Evolutionary conservation across 768 basidiomycete genomes (phyloP).

Genomic region (Pleurotus giganteus): DNA sequence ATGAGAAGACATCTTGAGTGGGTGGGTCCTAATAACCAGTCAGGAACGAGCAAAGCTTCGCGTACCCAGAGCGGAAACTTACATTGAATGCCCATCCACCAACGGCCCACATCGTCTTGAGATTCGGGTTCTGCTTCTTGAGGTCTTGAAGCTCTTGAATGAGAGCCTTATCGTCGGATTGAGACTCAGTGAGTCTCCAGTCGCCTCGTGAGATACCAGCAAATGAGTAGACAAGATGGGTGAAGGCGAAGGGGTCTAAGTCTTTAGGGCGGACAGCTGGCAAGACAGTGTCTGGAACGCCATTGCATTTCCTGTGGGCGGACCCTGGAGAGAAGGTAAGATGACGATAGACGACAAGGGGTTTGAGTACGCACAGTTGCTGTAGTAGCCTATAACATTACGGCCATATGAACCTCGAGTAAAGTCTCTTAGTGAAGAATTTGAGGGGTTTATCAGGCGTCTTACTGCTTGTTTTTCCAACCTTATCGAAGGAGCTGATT

Average conservation of each 20-base stretch:
- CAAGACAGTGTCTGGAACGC: constrained; percentile 5
- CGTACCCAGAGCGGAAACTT: background rate
- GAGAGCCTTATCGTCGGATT: constrained; percentile 9
- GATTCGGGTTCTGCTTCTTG: constrained; percentile 8
- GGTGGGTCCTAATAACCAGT: background rate
- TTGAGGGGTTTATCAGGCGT: background rate
- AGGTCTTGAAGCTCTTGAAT: constrained; percentile 11
- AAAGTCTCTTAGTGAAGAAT: background rate
- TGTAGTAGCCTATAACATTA: constrained; percentile 9
- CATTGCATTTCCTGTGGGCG: constrained; percentile 5
- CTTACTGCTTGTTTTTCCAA: background rate
- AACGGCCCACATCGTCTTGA: background rate
- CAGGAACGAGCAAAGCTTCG: background rate
- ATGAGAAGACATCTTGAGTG: background rate
- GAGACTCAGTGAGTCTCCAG: constrained; percentile 8
- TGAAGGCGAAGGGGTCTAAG: constrained; percentile 7
- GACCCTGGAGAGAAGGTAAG: background rate
- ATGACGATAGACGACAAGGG: background rate
- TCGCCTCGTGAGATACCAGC: constrained; percentile 3
- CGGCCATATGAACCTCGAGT: background rate
- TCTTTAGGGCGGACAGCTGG: constrained; percentile 8
- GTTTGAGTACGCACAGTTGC: constrained; percentile 1
- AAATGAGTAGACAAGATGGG: constrained; percentile 10
- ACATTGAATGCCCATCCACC: constrained; percentile 12
- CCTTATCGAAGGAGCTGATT: background rate